Conservation (phyloP, 2,329 filamentous ascomycete genomes). For the Colletotrichum somersetense region DNA sequence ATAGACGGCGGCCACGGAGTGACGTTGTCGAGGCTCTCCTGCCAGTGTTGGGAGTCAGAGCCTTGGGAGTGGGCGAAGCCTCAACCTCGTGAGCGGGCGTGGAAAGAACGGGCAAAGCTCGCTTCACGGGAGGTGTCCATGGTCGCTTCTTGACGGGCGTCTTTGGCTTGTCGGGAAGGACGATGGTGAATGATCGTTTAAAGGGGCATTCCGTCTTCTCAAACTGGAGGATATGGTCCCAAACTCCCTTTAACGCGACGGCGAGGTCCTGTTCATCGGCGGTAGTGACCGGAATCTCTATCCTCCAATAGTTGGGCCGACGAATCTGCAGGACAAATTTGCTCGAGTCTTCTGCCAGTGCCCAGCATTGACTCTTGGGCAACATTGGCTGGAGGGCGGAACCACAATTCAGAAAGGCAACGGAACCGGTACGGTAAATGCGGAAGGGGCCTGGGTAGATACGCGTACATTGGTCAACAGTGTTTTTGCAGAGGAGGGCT, state of each 20-base stretch:
- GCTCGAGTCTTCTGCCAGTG: constrained; percentile 83
- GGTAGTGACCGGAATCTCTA: constrained; percentile 80
- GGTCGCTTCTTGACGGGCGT: constrained; percentile 75
- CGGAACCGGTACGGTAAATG: constrained; percentile 88
- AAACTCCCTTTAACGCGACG: constrained; percentile 74
- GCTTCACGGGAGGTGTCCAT: constrained; percentile 67
- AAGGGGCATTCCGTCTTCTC: constrained; percentile 93
- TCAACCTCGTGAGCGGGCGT: constrained; percentile 53
- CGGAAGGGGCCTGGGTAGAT: constrained; percentile 74
- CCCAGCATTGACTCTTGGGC: constrained; percentile 94
- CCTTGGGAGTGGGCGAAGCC: constrained; percentile 35
- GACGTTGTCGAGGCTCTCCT: constrained; percentile 33
- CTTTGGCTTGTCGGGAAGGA: constrained; percentile 76
- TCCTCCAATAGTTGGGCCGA: constrained; percentile 88
- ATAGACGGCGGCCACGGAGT: constrained; percentile 34
- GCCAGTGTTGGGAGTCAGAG: constrained; percentile 29
- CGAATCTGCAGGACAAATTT: constrained; percentile 89
- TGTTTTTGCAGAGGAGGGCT: neutral
- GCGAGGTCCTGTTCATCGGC: constrained; percentile 74
- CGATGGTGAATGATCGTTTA: constrained; percentile 79
- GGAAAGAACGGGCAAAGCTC: constrained; percentile 52
- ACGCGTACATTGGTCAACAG: constrained; percentile 33
- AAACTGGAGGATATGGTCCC: constrained; percentile 82
- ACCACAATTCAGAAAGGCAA: constrained; percentile 89
- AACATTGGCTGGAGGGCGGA: constrained; percentile 87